Conservation (phyloP, 179 eudicot species). For the Carnegiea gigantea region DNA sequence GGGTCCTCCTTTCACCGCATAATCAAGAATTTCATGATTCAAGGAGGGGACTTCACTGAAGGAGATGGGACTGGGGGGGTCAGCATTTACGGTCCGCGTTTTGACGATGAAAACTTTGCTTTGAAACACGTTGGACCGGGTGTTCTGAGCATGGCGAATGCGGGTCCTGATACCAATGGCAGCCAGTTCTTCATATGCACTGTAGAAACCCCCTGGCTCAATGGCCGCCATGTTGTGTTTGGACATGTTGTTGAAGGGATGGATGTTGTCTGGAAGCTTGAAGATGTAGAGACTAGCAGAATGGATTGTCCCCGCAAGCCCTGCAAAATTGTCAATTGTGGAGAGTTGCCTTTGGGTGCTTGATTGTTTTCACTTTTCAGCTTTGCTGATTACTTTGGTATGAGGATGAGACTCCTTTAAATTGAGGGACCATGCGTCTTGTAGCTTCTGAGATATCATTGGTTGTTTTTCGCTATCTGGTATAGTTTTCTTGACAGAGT, state of each 20-base stretch:
- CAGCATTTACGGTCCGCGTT: conserved; percentile 50
- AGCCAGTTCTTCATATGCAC: conserved; percentile 25
- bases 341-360: conserved; percentile 42
- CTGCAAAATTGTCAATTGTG: conserved; percentile 44
- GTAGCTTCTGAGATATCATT: not conserved
- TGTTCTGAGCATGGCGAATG: conserved; percentile 60
- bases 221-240: conserved; percentile 49
- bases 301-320: conserved; percentile 33
- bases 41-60: conserved; percentile 53
- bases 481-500: not conserved
- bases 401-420: not conserved
- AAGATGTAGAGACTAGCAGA: conserved; percentile 47
- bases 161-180: conserved; percentile 55
- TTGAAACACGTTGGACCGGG: conserved; percentile 57
- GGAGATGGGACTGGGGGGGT: conserved; percentile 59
- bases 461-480: not conserved
- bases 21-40: conserved; percentile 53
- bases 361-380: not conserved
- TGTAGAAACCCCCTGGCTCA: conserved; percentile 52
- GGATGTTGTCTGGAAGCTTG: conserved; percentile 44
- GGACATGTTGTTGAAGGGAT: conserved; percentile 49
- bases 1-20: conserved; percentile 55
- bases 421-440: not conserved
- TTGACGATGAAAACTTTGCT: conserved; percentile 52
- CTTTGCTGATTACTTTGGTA: not conserved